Base-by-base conservation (phyloP, 306 rosid genomes). In the Fragaria ananassa region DNA sequence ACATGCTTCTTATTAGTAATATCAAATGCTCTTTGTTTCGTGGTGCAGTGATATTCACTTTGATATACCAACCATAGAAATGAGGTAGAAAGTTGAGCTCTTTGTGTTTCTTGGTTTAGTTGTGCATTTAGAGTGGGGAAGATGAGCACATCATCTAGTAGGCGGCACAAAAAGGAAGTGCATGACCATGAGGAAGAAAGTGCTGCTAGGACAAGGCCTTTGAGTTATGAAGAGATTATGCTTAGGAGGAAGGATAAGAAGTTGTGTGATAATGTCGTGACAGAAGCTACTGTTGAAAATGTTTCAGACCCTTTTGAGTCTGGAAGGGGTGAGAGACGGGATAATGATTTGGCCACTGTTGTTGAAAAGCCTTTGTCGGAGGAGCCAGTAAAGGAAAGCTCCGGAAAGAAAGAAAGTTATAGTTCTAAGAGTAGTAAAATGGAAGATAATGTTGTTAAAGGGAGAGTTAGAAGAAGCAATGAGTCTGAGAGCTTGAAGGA, bases 181-280 rank as follows among this genome's bases (percentile, higher is more conserved):
- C 75, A 75, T 73, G 64, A 4, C 51, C 44, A 51, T 72, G 88
- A 80, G 72, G 92, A 89, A 74, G 96, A 81, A 70, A 89, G 87
- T 87, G 90, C 99, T 37, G 97, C 99, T 79, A 89, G 93, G 68
- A 95, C 99, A 63, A 88, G 99, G 91, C 96, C 99, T 41, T 76
- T 88, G 68, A 89, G 93, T 85, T 81, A 84, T 68, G 93, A 91
- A 73, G 96, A 95, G 82, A 92, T 91, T 77, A 87, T 95, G 97
- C 79, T 68, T 78, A 84, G 90, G 84, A 89, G 99, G 74, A 85
- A 72, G 79, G 81, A 79, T 73, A 92, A 83, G 77, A 86, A 83
- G 71, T 78, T 82, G 42, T 75, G 79, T 77, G 96, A 83, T 79
- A 76, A 81, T 74, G 87, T 70, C 44, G 51, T 85, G 74, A 85